A percentile compares a stretch with the other conserved stretches of the same genome.
Conservation (phyloP, 164 flowering plant species). For the Berberis thunbergii region DNA sequence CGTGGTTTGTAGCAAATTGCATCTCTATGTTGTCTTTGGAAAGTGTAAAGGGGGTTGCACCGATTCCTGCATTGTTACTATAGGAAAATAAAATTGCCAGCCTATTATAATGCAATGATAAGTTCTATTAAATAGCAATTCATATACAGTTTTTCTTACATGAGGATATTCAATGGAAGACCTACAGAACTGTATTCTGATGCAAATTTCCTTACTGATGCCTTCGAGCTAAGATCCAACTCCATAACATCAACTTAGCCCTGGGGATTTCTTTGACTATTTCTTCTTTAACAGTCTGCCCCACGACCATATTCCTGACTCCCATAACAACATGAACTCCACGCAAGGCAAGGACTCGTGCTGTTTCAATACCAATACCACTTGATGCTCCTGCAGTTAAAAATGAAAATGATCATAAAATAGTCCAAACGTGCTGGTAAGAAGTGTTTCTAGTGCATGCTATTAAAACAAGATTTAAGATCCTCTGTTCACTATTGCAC, state of each 20-base stretch:
- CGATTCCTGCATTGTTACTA: constrained; percentile 81
- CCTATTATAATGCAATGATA: not conserved
- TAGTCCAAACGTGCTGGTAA: not conserved
- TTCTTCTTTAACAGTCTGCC: constrained; percentile 36
- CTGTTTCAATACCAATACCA: constrained; percentile 70
- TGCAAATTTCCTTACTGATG: constrained; percentile 61
- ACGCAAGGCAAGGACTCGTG: constrained; percentile 64
- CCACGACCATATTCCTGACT: constrained; percentile 54
- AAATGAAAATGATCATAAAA: not conserved
- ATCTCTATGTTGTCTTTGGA: constrained; percentile 60
- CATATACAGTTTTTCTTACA: constrained; percentile 34
- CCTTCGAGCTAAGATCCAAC: constrained; percentile 65
- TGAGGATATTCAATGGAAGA: constrained; percentile 57
- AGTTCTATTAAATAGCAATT: not conserved
- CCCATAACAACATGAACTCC: constrained; percentile 76
- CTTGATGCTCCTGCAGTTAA: constrained; percentile 67
- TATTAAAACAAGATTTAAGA: too few species aligned
- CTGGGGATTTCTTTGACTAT: constrained; percentile 46
- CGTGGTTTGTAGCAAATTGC: constrained; percentile 72
- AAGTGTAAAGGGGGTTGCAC: constrained; percentile 51
- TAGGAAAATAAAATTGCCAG: not conserved
- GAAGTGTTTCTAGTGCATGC: too few species aligned
- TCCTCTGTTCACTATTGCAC: too few species aligned
- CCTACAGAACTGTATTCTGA: constrained; percentile 39
- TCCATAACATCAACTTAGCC: constrained; percentile 71